phyloP scores from a whole-genome alignment of 116 monocot species.

The Trichopus zeylanicus region DNA sequence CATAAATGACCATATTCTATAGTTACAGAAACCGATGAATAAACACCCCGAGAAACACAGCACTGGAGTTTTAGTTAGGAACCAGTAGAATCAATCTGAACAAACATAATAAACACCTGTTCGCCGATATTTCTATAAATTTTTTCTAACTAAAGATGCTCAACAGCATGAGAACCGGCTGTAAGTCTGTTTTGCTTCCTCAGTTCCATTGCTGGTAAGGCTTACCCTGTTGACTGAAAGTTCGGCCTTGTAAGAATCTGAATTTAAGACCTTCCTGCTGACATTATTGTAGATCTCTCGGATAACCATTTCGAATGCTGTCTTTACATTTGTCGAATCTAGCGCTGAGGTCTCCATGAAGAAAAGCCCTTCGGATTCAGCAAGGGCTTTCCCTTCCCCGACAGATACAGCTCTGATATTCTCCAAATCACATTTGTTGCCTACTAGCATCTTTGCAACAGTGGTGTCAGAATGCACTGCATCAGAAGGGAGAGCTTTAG shows the following conservation, averaged over 20 bases:
- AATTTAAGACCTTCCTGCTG: conserved; percentile 12
- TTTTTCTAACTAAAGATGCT: neutral
- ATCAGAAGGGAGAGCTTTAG: neutral
- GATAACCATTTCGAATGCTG: conserved; percentile 10
- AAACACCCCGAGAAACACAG: too few relatives aligned
- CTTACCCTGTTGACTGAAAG: conserved; percentile 8
- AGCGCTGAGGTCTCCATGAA: conserved; percentile 12
- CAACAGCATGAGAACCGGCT: conserved; percentile 11
- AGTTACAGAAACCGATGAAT: too few relatives aligned
- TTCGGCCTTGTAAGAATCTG: conserved; percentile 12
- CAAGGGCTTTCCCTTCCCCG: conserved; percentile 7
- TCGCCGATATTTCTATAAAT: neutral
- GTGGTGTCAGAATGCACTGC: conserved; percentile 9
- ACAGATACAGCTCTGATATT: conserved; percentile 6
- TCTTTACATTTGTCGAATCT: conserved; percentile 13
- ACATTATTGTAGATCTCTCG: conserved; percentile 14
- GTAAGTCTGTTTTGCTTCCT: conserved; percentile 5
- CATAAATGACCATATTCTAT: too few relatives aligned
- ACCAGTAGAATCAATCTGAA: too few relatives aligned
- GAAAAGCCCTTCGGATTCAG: conserved; percentile 5
- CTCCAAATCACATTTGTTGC: neutral
- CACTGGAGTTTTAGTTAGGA: too few relatives aligned
- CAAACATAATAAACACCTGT: too few relatives aligned
- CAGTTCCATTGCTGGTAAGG: conserved; percentile 4
- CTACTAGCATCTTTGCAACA: conserved; percentile 10